Evolutionary conservation across 1,284 basidiomycete species (phyloP).

Genomic region (Trichosporon sp.): DNA sequence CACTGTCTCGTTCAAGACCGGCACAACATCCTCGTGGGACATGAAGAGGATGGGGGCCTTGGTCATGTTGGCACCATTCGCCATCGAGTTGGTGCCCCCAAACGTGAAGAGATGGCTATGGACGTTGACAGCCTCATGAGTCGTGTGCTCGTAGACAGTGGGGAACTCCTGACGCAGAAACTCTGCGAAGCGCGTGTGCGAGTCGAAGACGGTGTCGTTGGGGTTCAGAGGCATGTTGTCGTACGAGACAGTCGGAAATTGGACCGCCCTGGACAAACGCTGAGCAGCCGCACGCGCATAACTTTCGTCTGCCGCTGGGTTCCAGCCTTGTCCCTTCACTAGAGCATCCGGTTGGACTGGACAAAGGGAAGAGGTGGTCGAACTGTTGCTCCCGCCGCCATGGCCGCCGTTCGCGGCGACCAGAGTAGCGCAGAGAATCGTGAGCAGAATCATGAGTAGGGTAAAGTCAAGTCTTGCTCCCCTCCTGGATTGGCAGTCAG

Average conservation of each 20-base stretch:
- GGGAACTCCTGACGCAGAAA: constrained; percentile 48
- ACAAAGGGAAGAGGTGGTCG: not conserved
- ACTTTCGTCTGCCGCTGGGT: constrained; percentile 25
- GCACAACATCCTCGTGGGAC: constrained; percentile 54
- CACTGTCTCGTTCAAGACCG: constrained; percentile 55
- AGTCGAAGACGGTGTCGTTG: constrained; percentile 41
- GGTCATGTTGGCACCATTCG: constrained; percentile 24
- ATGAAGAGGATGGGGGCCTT: constrained; percentile 45
- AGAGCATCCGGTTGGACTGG: not conserved
- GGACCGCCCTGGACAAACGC: constrained; percentile 40
- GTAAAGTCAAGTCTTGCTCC: not conserved
- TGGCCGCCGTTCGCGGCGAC: not conserved
- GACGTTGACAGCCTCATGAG: constrained; percentile 47
- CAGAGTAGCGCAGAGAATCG: not conserved
- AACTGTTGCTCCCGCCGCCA: not conserved
- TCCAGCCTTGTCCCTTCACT: constrained; percentile 29
- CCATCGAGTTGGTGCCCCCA: constrained; percentile 36
- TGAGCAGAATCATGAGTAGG: not conserved
- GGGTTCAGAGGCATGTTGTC: constrained; percentile 42
- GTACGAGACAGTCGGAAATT: constrained; percentile 46
- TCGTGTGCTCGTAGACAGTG: constrained; percentile 33
- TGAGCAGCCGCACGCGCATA: constrained; percentile 35
- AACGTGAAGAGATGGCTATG: constrained; percentile 48
- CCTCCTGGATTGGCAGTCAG: no score
- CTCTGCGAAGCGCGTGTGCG: constrained; percentile 39